These are phyloP conservation scores for Acidomyces sp. DNA, from an alignment of 495 filamentous ascomycete genomes.

Conservation along the genomic window DNA sequence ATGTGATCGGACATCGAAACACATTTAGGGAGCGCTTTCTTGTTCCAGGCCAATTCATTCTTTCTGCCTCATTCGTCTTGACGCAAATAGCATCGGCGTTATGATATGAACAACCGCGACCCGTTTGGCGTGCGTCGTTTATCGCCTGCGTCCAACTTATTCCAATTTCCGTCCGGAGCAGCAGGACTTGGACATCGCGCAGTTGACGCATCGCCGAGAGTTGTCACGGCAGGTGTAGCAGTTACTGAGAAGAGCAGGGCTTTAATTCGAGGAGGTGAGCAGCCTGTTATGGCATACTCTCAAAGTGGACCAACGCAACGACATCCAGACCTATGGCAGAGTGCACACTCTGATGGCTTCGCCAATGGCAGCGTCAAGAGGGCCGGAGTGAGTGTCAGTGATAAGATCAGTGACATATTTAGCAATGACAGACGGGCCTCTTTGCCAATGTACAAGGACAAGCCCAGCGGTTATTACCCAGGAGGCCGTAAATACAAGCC, in stretches of 20 bases:
- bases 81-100: not conserved
- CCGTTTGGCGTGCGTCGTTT: conserved; percentile 26
- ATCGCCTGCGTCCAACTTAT: conserved; percentile 10
- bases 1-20: not conserved
- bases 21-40: not conserved
- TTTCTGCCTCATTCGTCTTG: too few relatives aligned
- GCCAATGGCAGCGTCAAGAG: conserved; percentile 24
- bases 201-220: conserved; percentile 19
- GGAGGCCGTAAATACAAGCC: conserved; percentile 33
- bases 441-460: conserved; percentile 97
- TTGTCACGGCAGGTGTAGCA: not conserved
- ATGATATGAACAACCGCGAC: conserved; percentile 28
- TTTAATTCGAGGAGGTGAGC: not conserved
- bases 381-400: conserved; percentile 21
- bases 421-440: conserved; percentile 39
- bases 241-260: not conserved
- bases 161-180: conserved; percentile 11
- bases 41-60: too few relatives aligned
- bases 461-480: conserved; percentile 68
- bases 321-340: conserved; percentile 48
- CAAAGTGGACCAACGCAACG: conserved; percentile 60
- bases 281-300: conserved; percentile 18
- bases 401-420: conserved; percentile 41
- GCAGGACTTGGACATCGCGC: conserved; percentile 1
- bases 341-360: conserved; percentile 34